Evolutionary conservation across 2,329 filamentous ascomycete genomes (phyloP).

Genomic region (Coniochaeta sp.): DNA sequence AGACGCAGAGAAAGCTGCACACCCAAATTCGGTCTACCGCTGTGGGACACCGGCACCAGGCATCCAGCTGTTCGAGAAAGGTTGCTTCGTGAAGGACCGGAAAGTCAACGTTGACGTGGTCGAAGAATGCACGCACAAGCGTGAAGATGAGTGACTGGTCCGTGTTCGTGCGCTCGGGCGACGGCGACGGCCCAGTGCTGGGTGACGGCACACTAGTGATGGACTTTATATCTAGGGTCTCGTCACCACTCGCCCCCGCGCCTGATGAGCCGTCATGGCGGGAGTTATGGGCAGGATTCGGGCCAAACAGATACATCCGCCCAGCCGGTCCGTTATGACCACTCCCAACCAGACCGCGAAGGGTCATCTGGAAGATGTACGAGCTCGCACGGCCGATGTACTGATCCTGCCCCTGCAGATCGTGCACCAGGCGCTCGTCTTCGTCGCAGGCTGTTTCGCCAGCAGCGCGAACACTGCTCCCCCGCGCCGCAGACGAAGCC

Average conservation of each 20-base stretch:
- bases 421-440: slow-evolving; percentile 26
- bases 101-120: slow-evolving; percentile 32
- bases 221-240: background rate
- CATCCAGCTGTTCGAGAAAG: slow-evolving; percentile 31
- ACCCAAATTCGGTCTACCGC: slow-evolving; percentile 30
- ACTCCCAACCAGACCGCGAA: slow-evolving; percentile 26
- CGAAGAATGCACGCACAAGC: slow-evolving; percentile 31
- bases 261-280: background rate
- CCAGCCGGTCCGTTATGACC: slow-evolving; percentile 18
- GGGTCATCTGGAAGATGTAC: slow-evolving; percentile 31
- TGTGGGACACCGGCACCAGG: slow-evolving; percentile 20
- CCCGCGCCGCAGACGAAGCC: slow-evolving; percentile 4
- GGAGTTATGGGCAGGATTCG: slow-evolving; percentile 25
- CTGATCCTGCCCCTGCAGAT: slow-evolving; percentile 34
- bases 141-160: background rate
- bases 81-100: slow-evolving; percentile 33
- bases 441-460: slow-evolving; percentile 11
- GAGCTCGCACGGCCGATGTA: slow-evolving; percentile 34
- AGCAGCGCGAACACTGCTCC: slow-evolving; percentile 10
- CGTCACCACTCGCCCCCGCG: background rate
- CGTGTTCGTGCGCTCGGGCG: slow-evolving; percentile 6
- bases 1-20: slow-evolving; percentile 30
- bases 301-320: slow-evolving; percentile 30
- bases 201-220: slow-evolving; percentile 3
- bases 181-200: background rate